Percentiles rank a stretch among this genome's conserved stretches.
These are phyloP conservation scores for Ustilago bromivora DNA, from an alignment of 1,284 basidiomycete species.

Conservation along the genomic window DNA sequence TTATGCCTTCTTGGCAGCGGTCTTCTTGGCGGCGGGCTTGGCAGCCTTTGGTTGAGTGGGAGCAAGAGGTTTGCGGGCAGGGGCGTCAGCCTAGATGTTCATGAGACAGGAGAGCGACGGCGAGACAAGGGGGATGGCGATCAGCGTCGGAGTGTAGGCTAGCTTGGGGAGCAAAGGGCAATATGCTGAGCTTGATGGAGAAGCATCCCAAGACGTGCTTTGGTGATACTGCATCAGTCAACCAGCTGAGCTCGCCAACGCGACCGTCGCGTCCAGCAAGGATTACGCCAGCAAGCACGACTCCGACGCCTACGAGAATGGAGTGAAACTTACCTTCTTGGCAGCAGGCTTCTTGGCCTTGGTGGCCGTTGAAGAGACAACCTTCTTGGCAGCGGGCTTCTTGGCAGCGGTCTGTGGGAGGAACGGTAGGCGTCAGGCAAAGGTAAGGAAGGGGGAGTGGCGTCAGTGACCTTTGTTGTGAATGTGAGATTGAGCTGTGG, in stretches of 20 bases:
- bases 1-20: slow-evolving; percentile 61
- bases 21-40: slow-evolving; percentile 68
- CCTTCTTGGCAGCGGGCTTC: slow-evolving; percentile 59
- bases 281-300: slow-evolving; percentile 9
- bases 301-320: slow-evolving; percentile 14
- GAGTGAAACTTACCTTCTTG: slow-evolving; percentile 56
- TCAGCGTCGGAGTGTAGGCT: slow-evolving; percentile 35
- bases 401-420: slow-evolving; percentile 41
- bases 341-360: slow-evolving; percentile 66
- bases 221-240: background rate
- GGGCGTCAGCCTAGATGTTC: slow-evolving; percentile 52
- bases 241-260: slow-evolving; percentile 8
- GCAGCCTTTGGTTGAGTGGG: slow-evolving; percentile 56
- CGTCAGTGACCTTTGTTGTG: background rate
- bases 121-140: slow-evolving; percentile 24
- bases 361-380: slow-evolving; percentile 54
- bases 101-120: slow-evolving; percentile 8
- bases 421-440: no score
- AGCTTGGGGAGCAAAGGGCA: background rate
- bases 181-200: background rate
- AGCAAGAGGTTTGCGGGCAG: slow-evolving; percentile 53
- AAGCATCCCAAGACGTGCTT: slow-evolving; percentile 12
- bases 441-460: background rate
- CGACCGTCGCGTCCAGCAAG: slow-evolving; percentile 6
- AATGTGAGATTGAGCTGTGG: background rate